Base-by-base conservation (phyloP, 139 green algal species). In the Spirogloea muscicola region DNA sequence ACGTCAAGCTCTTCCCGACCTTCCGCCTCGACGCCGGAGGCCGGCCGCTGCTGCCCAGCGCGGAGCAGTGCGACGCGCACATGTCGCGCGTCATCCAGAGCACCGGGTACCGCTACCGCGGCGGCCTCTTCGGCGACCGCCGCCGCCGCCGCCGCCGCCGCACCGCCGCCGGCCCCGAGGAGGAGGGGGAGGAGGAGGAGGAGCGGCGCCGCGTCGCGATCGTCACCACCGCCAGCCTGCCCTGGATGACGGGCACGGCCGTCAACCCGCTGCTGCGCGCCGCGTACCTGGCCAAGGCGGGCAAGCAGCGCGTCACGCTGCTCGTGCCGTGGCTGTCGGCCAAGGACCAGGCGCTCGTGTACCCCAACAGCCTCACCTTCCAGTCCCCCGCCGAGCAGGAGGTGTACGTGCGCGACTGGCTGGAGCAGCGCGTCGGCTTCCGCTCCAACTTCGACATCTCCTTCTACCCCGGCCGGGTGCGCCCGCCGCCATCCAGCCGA, bases 241-340 rank as follows among this genome's bases (percentile, higher is more conserved):
- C 95, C 0, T 99, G 95, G 95, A 96, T 99, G 88, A 99, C 95
- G 9, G 95, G 95, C 48, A 99, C 95, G 0, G 86, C 90, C 0
- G 92, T 99, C 6, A 99, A 99, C 84, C 95, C 95, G 44, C 87
- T 99, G 75, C 87, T 99, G 76, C 86, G 95, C 6, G 94, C 95
- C 0, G 94, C 93, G 0, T 98, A 97, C 86, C 86, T 99, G n/a
- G 86, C 93, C 2, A 78, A 79, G 9, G 84, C 90, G 57, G 44
- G 71, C 34, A 58, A 82, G 48, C 60, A 65, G 29, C 27, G 72
- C 31, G 89, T 96, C 6, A 91, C 87, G 41, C 87, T 96, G 40
- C 74, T 96, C 61, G 87, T 97, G 16, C 92, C 92, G 27, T 96
- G 92, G 93, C 87, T 99, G 55, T 86, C 87, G 5, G 82, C 84